Conservation (phyloP, 2,329 filamentous ascomycete species). For the Lecanicillium sp. region DNA sequence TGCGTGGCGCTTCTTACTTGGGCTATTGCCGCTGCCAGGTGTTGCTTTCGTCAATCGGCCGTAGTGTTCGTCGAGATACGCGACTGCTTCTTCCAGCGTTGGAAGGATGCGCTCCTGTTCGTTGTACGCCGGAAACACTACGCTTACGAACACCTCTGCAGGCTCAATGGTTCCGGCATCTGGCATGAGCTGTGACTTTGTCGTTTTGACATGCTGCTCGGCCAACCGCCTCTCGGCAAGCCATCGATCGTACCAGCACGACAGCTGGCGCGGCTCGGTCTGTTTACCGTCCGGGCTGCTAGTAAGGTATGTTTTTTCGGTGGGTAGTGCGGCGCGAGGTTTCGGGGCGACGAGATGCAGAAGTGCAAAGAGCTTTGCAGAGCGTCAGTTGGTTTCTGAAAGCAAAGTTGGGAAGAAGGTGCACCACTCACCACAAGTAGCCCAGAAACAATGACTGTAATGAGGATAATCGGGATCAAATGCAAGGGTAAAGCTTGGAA, state of each 20-base stretch:
- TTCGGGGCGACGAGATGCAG: slow-evolving; percentile 72
- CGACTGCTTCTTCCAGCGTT: slow-evolving; percentile 85
- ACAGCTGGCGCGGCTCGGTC: slow-evolving; percentile 42
- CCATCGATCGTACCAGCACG: slow-evolving; percentile 83
- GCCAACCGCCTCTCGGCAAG: slow-evolving; percentile 49
- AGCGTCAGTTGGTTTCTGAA: slow-evolving; percentile 8
- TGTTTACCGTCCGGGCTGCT: slow-evolving; percentile 48
- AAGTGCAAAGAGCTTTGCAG: slow-evolving; percentile 46
- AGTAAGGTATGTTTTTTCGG: slow-evolving; percentile 81
- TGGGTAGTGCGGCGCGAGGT: slow-evolving; percentile 63
- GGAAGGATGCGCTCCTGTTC: slow-evolving; percentile 75
- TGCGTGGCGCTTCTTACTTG: slow-evolving; percentile 24
- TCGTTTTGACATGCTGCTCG: slow-evolving; percentile 27
- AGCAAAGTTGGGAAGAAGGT: background rate
- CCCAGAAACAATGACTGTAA: slow-evolving; percentile 22
- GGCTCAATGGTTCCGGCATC: slow-evolving; percentile 58
- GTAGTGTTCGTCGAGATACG: slow-evolving; percentile 72
- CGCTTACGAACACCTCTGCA: slow-evolving; percentile 75
- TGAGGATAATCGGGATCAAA: slow-evolving; percentile 26
- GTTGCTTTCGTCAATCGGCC: slow-evolving; percentile 33
- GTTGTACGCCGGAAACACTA: slow-evolving; percentile 94
- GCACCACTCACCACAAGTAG: slow-evolving; percentile 29
- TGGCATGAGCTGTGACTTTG: slow-evolving; percentile 29
- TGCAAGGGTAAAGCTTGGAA: slow-evolving; percentile 29
- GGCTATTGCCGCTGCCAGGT: slow-evolving; percentile 12